Evolutionary conservation across 2,329 filamentous ascomycete species (phyloP).

Genomic region (Talaromyces pinophilus): DNA sequence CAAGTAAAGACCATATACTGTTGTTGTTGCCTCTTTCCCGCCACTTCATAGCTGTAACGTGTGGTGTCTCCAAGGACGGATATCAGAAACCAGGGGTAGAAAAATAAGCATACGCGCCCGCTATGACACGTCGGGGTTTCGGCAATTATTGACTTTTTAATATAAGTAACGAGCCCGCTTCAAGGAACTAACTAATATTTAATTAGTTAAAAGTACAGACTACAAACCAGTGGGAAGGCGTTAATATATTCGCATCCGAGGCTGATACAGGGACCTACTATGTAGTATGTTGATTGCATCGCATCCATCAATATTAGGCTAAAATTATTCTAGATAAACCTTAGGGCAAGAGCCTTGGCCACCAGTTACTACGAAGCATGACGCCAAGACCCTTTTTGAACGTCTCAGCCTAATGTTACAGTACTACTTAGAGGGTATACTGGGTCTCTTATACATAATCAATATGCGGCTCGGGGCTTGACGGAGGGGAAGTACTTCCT

Average conservation of each 20-base stretch:
- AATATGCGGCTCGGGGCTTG: background rate
- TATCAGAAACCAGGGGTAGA: conserved; percentile 12
- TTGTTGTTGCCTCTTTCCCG: background rate
- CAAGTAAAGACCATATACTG: background rate
- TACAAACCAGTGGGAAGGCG: background rate
- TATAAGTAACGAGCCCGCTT: background rate
- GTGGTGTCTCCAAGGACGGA: conserved; percentile 3
- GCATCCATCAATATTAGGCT: background rate
- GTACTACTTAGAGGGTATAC: background rate
- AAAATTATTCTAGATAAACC: background rate
- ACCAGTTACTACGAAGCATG: background rate
- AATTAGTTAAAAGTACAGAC: no score
- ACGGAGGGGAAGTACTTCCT: background rate
- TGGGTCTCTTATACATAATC: background rate
- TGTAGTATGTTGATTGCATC: no score
- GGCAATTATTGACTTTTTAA: background rate
- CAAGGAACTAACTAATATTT: background rate
- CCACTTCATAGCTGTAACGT: conserved; percentile 6
- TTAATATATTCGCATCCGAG: background rate
- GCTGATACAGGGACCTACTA: background rate
- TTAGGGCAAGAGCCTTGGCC: background rate
- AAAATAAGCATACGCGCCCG: background rate
- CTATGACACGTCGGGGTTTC: conserved; percentile 4
- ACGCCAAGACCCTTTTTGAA: background rate
- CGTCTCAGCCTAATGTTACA: background rate